Evolutionary conservation across 2,329 filamentous ascomycete genomes (phyloP).

Genomic region (Plenodomus biglobosus): DNA sequence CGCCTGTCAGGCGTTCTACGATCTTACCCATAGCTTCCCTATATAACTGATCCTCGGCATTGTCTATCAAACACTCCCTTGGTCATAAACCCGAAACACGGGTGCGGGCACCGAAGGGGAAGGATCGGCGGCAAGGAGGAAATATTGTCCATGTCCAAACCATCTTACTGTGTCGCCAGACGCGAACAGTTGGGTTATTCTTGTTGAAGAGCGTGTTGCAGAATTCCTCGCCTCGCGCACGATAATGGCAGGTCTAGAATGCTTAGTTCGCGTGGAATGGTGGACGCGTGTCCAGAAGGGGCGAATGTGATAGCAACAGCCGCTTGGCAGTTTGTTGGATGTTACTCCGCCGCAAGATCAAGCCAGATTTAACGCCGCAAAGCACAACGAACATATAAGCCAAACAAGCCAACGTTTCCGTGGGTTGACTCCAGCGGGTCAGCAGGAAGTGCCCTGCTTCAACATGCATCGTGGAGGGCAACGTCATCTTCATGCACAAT

Average conservation of each 20-base stretch:
- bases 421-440: not conserved
- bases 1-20: constrained; percentile 13
- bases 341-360: not conserved
- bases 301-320: not conserved
- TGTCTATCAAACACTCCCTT: constrained; percentile 6
- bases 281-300: constrained; percentile 13
- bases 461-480: not conserved
- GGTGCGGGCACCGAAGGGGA: constrained; percentile 23
- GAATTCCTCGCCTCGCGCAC: constrained; percentile 23
- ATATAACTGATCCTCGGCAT: constrained; percentile 19
- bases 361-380: not conserved
- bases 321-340: not conserved
- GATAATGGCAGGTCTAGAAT: constrained; percentile 26
- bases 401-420: not conserved
- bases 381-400: not conserved
- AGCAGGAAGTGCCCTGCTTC: not conserved
- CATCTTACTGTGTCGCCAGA: constrained; percentile 13
- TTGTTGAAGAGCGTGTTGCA: constrained; percentile 10
- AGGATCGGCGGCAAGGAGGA: constrained; percentile 38
- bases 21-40: constrained; percentile 19
- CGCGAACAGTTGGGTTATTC: not conserved
- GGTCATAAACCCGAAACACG: constrained; percentile 28
- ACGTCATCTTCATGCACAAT: not conserved
- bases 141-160: constrained; percentile 25
- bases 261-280: constrained; percentile 15